A percentile compares a stretch with the other conserved stretches of the same genome.
These are phyloP conservation scores for Osmanthus fragrans DNA, from an alignment of 257 asterid species.

Conservation along the genomic window DNA sequence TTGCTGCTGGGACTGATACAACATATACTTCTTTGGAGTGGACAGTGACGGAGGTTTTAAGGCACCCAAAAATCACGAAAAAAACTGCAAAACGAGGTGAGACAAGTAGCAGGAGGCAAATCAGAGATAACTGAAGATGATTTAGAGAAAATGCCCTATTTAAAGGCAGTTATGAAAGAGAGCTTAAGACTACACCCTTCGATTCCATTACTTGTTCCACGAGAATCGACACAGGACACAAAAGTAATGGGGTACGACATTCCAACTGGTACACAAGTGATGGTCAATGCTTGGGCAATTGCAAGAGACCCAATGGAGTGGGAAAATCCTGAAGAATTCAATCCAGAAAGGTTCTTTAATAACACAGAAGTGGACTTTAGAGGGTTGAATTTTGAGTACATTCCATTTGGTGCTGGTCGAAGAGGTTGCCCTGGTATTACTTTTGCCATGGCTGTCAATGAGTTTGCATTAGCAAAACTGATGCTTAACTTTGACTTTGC, in stretches of 20 bases:
- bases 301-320: not conserved
- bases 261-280: not conserved
- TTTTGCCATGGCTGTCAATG: not conserved
- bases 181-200: not conserved
- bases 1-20: constrained; percentile 15
- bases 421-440: not conserved
- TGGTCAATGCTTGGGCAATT: not conserved
- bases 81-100: constrained; percentile 9
- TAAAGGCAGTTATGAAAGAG: not conserved
- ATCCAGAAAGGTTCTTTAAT: not conserved
- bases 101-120: not conserved
- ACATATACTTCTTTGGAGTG: constrained; percentile 10
- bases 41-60: constrained; percentile 12
- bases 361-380: not conserved
- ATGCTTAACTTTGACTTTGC: not conserved
- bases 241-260: not conserved
- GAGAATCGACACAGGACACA: not conserved
- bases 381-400: not conserved
- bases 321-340: not conserved
- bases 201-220: not conserved
- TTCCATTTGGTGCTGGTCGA: not conserved
- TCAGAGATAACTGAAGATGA: not conserved
- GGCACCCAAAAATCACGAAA: not conserved
- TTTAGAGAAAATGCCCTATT: not conserved
- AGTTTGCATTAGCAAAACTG: not conserved